Evolutionary conservation across 352 stramenopile species (phyloP), one percentile per base, ranked within the genome.

Genomic region (Globisporangium polare): DNA sequence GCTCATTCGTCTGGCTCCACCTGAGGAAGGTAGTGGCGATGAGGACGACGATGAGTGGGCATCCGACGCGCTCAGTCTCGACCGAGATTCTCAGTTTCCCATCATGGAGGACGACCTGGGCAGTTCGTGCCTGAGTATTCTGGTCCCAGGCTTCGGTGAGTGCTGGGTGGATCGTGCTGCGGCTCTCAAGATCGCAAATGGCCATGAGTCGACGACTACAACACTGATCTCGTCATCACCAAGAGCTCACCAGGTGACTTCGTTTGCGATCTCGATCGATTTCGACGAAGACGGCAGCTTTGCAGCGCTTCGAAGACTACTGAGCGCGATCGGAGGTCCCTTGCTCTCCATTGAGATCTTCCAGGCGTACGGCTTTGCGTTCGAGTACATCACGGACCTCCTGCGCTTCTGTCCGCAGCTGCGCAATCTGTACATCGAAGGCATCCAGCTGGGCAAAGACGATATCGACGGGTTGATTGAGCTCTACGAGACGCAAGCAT

Each of bases 251-350:
- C 20, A 37, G 3, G 41, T 60, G 4, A 39, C 39, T 0, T 43
- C 37, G 18, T 45, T 60, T 37, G 53, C 37, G 53, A 51, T 60
- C n/a, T 47, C 53, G 12, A 51, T 60, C 9, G 53, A 60, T 29
- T 17, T 51, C 8, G 53, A 49, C 27, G 35, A 37, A 47, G n/a
- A 60, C 9, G 53, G 41, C 2, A 5, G 26, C 26, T 60, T 60
- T 27, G 26, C 31, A 22, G 39, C 53, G 13, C 53, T 60, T 31
- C 53, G 53, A 15, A 17, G 53, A 17, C 42, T 60, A 17, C 26
- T 60, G 37, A 33, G 53, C 22, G 37, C 22, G 8, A 50, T 52
- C 4, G 53, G 53, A 6, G 24, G 39, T n/a, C 24, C 53, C 2
- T 24, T 60, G 17, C 37, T 35, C 6, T 49, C 53, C 5, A 27